Evolutionary conservation across 768 basidiomycete genomes (phyloP), one percentile per base, ranked within the genome.

Genomic region (Trametes meyenii): DNA sequence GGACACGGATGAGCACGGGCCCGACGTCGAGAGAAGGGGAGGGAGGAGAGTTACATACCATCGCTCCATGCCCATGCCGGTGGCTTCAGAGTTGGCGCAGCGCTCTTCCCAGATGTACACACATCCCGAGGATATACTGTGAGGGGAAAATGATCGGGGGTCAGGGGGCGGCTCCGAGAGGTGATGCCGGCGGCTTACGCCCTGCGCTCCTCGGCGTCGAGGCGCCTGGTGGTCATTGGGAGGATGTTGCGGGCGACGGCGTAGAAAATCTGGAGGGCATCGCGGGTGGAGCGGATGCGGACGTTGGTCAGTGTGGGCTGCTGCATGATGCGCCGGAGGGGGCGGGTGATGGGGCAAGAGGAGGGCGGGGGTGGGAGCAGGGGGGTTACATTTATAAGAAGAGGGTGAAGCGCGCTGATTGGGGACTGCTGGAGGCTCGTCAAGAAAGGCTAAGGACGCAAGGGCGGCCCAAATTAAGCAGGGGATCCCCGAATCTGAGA

Each of bases 71-170:
- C 91, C 91, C 49, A 92, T 82, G 14, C 91, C 91, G 11, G 90
- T 89, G 54, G 81, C 79, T 33, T 91, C 90, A n/a, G 88, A 85
- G 70, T 89, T 90, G 7, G 90, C 88, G 24, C 88, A 88, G 63
- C 90, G 87, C 67, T 94, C 91, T 71, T 94, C 91, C 91, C 92
- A 94, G 62, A 93, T 89, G 67, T 92, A 93, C 23, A 92, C 89
- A 66, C 90, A 90, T 24, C 91, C 91, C 0, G 91, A 83, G 17
- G 80, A 66, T 68, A 94, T 89, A 17, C 67, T 67, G 54, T 21
- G 46, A 36, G 21, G n/a, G 26, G 35, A 35, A 13, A 42, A 26
- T 12, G 42, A n/a, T 23, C 50, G 46, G 44, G 49, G 51, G 35
- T 21, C 23, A 49, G 12, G 44, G 35, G 48, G 33, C 12, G 29